These are phyloP conservation scores for Puccinia hordei DNA, from an alignment of 1,284 basidiomycete species.

Conservation along the genomic window DNA sequence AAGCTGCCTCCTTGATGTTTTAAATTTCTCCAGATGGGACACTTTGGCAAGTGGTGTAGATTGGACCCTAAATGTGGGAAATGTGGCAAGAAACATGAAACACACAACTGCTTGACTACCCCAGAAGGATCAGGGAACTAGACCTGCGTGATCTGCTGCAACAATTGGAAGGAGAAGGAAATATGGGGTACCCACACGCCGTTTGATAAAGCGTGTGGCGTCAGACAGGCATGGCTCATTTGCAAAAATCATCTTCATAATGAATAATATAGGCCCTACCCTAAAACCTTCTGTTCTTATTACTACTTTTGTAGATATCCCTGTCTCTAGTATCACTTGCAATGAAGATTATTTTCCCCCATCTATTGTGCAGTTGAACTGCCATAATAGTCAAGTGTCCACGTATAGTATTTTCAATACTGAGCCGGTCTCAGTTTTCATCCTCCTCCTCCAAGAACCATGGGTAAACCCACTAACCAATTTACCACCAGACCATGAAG, in stretches of 20 bases:
- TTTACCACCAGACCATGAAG: no score
- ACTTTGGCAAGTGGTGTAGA: background rate
- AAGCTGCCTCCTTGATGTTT: background rate
- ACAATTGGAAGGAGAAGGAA: background rate
- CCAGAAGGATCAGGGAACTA: no score
- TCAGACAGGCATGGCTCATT: background rate
- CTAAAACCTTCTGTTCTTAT: background rate
- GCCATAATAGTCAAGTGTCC: conserved; percentile 18
- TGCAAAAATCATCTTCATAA: background rate
- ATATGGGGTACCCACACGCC: background rate
- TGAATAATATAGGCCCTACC: conserved; percentile 4
- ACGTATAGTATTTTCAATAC: no score
- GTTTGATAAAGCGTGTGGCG: conserved; percentile 1
- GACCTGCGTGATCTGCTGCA: conserved; percentile 1
- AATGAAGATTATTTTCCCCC: background rate
- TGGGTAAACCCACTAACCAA: no score
- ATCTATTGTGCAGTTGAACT: background rate
- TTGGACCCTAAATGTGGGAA: background rate
- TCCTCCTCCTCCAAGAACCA: no score
- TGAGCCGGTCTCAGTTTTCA: no score
- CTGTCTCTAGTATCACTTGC: background rate
- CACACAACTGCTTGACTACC: background rate
- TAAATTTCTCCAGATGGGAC: no score
- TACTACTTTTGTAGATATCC: background rate
- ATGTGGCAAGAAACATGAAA: background rate